Base-by-base conservation (phyloP, 768 basidiomycete species). In the Roridomyces roridus region DNA sequence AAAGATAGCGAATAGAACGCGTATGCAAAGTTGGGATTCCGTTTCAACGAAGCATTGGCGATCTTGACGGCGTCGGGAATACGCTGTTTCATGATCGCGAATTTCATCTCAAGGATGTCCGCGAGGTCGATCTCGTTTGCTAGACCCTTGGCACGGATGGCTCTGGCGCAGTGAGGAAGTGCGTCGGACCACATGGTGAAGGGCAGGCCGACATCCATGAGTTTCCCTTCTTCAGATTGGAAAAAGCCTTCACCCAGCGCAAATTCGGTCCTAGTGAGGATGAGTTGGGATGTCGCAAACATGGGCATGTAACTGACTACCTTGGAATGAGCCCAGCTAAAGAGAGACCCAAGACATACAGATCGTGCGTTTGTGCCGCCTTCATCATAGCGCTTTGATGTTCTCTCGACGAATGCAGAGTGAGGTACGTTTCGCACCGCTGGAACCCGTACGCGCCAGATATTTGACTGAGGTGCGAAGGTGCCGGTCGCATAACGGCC, bases 71-170 rank as follows among this genome's bases (percentile, higher is more conserved):
- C 85, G 11, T 85, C 80, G 5, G 74, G 66, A 28, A 84, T 70
- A 25, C 80, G 78, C 20, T 74, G 70, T 48, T 73, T 76, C 68
- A 85, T 78, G 66, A 88, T 80, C 49, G 67, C 61, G 65, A 70
- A 84, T 65, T 89, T 88, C 72, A 87, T 80, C 28, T 88, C 85
- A 26, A 89, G 67, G 58, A 89, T 83, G 65, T 88, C 86, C 0
- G 87, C 87, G 14, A 75, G 61, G 65, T 88, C 85, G 20, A 59
- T 67, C 51, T 87, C 82, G 6, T 63, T 62, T 0, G 76, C 65
- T 12, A 67, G 69, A n/a, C 74, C 76, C 50, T 70, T 73, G 31
- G 65, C 71, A 9, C 85, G 80, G 35, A 88, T 79, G 24, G 80
- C 85, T 24, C 74, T 74, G 9, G 87, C 86, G 63, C 85, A 86